These are phyloP conservation scores for Massarina eburnea DNA, from an alignment of 2,329 filamentous ascomycete genomes.

Conservation along the genomic window DNA sequence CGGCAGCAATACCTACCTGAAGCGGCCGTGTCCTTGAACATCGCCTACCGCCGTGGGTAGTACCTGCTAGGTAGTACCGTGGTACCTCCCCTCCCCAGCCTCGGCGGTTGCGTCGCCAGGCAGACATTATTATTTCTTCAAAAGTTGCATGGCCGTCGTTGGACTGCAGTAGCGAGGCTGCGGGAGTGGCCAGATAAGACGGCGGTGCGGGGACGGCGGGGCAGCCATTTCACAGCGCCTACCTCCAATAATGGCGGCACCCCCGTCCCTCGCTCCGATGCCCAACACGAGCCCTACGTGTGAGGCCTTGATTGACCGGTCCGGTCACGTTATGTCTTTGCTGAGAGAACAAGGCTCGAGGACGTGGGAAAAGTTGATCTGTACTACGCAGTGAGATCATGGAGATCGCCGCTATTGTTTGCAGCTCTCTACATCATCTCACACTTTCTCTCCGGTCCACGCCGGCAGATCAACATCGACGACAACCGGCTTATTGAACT, in stretches of 20 bases:
- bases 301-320: conserved; percentile 17
- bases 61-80: no score
- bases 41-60: no score
- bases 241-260: conserved; percentile 11
- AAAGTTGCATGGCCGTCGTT: conserved; percentile 30
- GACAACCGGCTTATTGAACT: conserved; percentile 78
- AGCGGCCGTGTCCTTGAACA: no score
- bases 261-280: neutral
- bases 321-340: neutral
- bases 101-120: conserved; percentile 36
- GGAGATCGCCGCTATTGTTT: conserved; percentile 11
- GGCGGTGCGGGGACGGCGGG: conserved; percentile 32
- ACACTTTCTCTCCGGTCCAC: conserved; percentile 41
- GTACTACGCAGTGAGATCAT: conserved; percentile 26
- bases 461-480: conserved; percentile 75
- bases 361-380: conserved; percentile 3
- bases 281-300: conserved; percentile 13
- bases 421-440: conserved; percentile 18
- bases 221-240: conserved; percentile 14
- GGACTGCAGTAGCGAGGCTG: conserved; percentile 14
- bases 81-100: conserved; percentile 9
- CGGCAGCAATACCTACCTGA: conserved; percentile 3
- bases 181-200: conserved; percentile 29
- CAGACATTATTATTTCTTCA: conserved; percentile 17
- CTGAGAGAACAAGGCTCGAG: neutral